Evolutionary conservation across 2,329 filamentous ascomycete species (phyloP).

Genomic region (Pochonia chlamydosporia): DNA sequence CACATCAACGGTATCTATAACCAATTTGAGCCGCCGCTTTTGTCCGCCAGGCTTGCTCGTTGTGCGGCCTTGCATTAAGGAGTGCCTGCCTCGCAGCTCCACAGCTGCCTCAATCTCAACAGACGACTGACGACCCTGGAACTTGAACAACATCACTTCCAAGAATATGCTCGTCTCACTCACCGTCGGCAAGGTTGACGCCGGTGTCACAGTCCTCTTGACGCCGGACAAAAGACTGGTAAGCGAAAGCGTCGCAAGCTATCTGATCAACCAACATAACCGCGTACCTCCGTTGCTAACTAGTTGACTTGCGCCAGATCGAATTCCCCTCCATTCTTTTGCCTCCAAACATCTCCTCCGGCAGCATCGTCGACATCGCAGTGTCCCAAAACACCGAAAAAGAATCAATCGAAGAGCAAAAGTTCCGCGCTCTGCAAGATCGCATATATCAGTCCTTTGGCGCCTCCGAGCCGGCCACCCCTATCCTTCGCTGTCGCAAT

Average conservation of each 20-base stretch:
- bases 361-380: conserved; percentile 96
- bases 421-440: conserved; percentile 81
- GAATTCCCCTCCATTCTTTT: conserved; percentile 98
- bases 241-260: conserved; percentile 31
- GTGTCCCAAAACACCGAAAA: conserved; percentile 80
- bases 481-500: conserved; percentile 85
- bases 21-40: neutral
- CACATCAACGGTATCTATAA: neutral
- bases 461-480: conserved; percentile 66
- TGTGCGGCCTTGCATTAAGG: neutral
- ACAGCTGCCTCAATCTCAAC: neutral
- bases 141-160: neutral
- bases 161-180: conserved; percentile 86
- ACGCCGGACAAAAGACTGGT: conserved; percentile 96
- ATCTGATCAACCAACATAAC: neutral
- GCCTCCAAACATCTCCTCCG: conserved; percentile 88
- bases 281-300: neutral
- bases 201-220: conserved; percentile 91
- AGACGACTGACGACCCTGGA: too few relatives aligned
- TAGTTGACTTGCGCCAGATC: conserved; percentile 56
- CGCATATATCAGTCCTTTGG: conserved; percentile 86
- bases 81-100: neutral
- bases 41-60: neutral
- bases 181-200: conserved; percentile 98
- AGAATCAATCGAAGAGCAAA: conserved; percentile 66